Base-by-base conservation (phyloP, 2,329 filamentous ascomycete species). In the Domatiomyces catenatus region DNA sequence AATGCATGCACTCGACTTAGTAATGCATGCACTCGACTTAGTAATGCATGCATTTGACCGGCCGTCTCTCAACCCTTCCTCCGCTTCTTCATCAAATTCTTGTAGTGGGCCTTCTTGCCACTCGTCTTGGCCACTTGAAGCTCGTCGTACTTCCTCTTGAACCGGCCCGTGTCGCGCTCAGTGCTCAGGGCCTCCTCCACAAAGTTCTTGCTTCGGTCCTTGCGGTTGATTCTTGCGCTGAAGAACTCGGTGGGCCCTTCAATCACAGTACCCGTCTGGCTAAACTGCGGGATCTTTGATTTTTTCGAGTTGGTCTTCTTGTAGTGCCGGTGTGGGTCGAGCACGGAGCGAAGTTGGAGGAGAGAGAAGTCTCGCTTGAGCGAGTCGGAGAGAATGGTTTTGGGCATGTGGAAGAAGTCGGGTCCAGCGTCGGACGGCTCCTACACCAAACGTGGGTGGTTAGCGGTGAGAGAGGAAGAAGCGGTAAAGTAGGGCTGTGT, bases 61-160 rank as follows among this genome's bases (percentile, higher is more conserved):
- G 28, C 10, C 32, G 10, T 5, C 45, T 28, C n/a, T 47, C 45
- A 47, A 42, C 50, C 49, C 48, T 56, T 58, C 52, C 61, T 64
- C 53, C 78, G 70, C 65, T 79, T 75, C 47, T 72, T 72, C 63
- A 84, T 79, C 58, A 94, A 67, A 50, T 81, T 83, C 64, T 90
- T 90, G 73, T 95, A 96, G 61, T 86, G 84, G 0, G 77, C 81
- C 69, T 90, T 95, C 71, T 87, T 93, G 48, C 92, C 92, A 60
- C 86, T 94, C 20, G 76, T 79, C 69, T 94, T 96, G 54, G 76
- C 75, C 48, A 74, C 74, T 64, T 95, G 88, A 47, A 96, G 86
- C 52, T 90, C 82, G 51, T 78, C 75, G 67, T 94, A 96, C 68
- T 94, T 95, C 62, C 75, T 77, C 73, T 85, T 87, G 71, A 95